phyloP scores from a whole-genome alignment of 371 early-diverging fungal species.

The Mucor mucedo region DNA sequence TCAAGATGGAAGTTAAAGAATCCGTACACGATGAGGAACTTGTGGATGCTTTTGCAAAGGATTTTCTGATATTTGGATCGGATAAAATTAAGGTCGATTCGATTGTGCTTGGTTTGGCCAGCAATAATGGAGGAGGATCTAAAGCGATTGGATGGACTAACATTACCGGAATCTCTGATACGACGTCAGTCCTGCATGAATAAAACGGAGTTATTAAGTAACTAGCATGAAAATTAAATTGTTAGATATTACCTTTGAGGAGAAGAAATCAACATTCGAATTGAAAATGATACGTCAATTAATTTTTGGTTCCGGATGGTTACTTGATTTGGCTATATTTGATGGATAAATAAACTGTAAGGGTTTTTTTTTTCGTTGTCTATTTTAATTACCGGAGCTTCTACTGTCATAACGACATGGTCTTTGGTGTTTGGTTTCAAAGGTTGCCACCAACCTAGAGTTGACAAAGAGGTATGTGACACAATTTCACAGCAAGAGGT shows the following conservation, averaged over 20 bases:
- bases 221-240: no score
- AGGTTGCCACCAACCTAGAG: conserved; percentile 39
- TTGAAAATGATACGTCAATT: conserved; percentile 30
- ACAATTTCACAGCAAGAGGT: conserved; percentile 32
- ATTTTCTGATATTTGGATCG: conserved; percentile 5
- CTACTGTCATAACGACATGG: conserved; percentile 27
- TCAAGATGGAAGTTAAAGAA: background rate
- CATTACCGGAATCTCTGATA: conserved; percentile 34
- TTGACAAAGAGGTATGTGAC: conserved; percentile 8
- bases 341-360: background rate
- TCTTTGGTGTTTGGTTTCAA: conserved; percentile 24
- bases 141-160: conserved; percentile 42
- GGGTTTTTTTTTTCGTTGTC: background rate
- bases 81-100: background rate
- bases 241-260: conserved; percentile 20
- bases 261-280: conserved; percentile 26
- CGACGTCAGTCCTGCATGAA: conserved; percentile 22
- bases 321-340: conserved; percentile 22
- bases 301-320: conserved; percentile 30
- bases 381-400: conserved; percentile 31
- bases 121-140: conserved; percentile 38
- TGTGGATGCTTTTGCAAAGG: background rate
- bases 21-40: background rate
- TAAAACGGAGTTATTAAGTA: background rate
- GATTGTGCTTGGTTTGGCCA: background rate